Evolutionary conservation across 371 early-diverging fungal species (phyloP), one percentile per base, ranked within the genome.

Genomic region (Nematocida ironsii): DNA sequence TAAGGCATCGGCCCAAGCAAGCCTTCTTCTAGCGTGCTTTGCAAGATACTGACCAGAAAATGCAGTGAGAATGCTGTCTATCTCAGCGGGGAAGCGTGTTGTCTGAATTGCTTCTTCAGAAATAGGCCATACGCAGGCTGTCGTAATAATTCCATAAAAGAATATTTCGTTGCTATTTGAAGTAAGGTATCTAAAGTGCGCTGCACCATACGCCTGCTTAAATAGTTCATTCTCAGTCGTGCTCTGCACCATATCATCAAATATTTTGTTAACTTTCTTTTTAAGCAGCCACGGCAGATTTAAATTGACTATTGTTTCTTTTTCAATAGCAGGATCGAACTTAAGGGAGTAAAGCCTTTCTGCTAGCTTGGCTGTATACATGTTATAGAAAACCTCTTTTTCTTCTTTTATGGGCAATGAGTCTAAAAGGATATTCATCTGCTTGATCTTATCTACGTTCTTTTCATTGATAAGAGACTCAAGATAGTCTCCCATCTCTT

Each of bases 101-200:
- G 7, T n/a, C 40, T 42, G 23, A 42, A 78, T 13, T 13, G 33
- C 60, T 33, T 69, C 72, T 48, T 78, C 80, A 4, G 80, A 5
- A 11, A 78, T 71, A 5, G 71, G 69, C 80, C 80, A 78, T 60
- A 78, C 67, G 6, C 60, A 78, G 9, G 80, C 69, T 1, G 80
- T 78, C 9, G 71, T 71, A n/a, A 78, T 50, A 6, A 57, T 70
- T 4, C 33, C 57, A 45, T 78, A 70, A 57, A 78, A 78, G 47
- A 67, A 68, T 11, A 72, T 20, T 18, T 54, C 39, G 58, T 58
- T 58, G 42, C 20, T 48, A 5, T 39, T 11, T 6, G n/a, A n/a
- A 7, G 45, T 58, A 4, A 27, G 18, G 33, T 78, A 66, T 20
- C 3, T 20, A 11, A 13, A 25, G 60, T 60, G 5, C 13, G 1